Base-by-base conservation (phyloP, 169 alveolate genomes). In the Plasmodium vivax region DNA sequence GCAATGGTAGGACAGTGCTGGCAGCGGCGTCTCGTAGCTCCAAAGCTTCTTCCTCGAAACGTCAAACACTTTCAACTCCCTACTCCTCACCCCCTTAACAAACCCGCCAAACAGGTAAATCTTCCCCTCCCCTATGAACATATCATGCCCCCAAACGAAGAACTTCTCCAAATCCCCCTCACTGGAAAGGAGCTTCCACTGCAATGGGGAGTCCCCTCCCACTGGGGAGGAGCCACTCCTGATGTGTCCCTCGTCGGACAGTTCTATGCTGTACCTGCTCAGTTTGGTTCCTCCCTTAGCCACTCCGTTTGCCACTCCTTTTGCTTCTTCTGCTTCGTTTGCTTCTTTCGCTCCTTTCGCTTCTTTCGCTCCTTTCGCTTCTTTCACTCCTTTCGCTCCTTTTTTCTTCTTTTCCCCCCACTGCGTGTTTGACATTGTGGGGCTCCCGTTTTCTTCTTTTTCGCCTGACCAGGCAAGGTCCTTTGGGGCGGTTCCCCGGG, bases 91-190 rank as follows among this genome's bases (percentile, higher is more conserved):
- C 16, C 91, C 94, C 68, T 88, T 88, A 41, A 71, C 71, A 58
- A 88, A 88, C 3, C 94, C 94, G 7, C 94, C 94, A 80, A 58
- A 88, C 27, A 88, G 23, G 82, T 88, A 88, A 62, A 88, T 88
- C 72, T 80, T 88, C 45, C 74, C 82, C 82, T 88, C 72, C 12
- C 58, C 54, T 51, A 90, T 90, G 56, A 90, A 90, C 91, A 90
- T 90, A 51, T 90, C 94, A 58, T 90, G 94, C 4, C 94, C 94
- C 94, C 94, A 90, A 16, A 79, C 90, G 72, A 90, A 90, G 54
- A 90, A 58, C 30, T 90, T 90, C 7, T 90, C 91, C 8, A 90
- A 58, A 38, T 90, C 73, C 34, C 14, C 19, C 32, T 58, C 82
- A 80, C 10, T 80, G 2, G 84, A 10, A 19, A 90, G 51, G 71